phyloP scores from a whole-genome alignment of 495 filamentous ascomycete genomes.

The Evernia prunastri region DNA sequence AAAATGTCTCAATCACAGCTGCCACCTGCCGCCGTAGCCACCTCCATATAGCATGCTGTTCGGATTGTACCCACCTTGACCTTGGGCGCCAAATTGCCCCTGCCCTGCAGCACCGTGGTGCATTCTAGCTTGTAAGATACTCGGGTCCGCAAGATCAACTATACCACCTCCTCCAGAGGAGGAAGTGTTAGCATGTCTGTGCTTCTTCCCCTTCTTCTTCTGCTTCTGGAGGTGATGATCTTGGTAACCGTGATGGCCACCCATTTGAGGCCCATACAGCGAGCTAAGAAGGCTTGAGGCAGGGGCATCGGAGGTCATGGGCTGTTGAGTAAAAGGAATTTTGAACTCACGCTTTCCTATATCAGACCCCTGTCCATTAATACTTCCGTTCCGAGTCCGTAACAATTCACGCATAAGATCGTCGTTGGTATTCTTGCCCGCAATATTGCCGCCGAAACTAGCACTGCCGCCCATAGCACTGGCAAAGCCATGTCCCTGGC shows the following conservation, averaged over 20 bases:
- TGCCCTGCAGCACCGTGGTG: conserved; percentile 84
- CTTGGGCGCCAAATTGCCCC: conserved; percentile 82
- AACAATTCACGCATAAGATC: conserved; percentile 77
- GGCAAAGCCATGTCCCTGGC: conserved; percentile 68
- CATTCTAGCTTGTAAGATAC: conserved; percentile 97
- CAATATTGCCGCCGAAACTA: conserved; percentile 57
- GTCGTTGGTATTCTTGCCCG: conserved; percentile 64
- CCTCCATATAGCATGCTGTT: conserved; percentile 76
- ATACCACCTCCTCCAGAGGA: conserved; percentile 94
- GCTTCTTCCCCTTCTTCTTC: conserved; percentile 99
- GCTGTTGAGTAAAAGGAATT: conserved; percentile 76
- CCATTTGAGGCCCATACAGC: conserved; percentile 82
- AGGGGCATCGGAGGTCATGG: conserved; percentile 80
- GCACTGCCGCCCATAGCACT: conserved; percentile 55
- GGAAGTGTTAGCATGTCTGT: conserved; percentile 99
- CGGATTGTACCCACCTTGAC: conserved; percentile 97
- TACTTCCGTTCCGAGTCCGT: conserved; percentile 49
- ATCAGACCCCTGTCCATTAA: conserved; percentile 62
- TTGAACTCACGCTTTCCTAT: conserved; percentile 90
- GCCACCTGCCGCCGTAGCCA: conserved; percentile 69
- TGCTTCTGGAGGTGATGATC: conserved; percentile 82
- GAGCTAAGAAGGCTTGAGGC: conserved; percentile 79
- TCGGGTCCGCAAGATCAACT: conserved; percentile 99
- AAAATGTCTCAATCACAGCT: conserved; percentile 23
- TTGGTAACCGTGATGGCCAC: conserved; percentile 76